These are phyloP conservation scores for Vaccinium vitisidaea DNA, from an alignment of 148 eudicot genomes.

Conservation along the genomic window DNA sequence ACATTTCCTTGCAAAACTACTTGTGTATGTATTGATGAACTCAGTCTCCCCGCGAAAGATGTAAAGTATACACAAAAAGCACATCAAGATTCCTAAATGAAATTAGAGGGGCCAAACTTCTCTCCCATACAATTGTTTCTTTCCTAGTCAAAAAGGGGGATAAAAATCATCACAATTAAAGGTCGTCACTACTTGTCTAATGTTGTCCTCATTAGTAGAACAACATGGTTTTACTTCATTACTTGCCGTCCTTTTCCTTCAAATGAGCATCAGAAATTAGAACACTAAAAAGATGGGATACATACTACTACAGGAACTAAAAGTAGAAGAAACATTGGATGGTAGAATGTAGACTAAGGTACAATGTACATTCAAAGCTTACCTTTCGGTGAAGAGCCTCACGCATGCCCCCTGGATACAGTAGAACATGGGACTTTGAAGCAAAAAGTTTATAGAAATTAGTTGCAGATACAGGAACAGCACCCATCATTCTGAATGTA, in stretches of 20 bases:
- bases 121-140: not conserved
- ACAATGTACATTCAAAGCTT: not conserved
- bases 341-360: not conserved
- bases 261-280: not conserved
- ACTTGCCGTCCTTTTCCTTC: not conserved
- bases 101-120: not conserved
- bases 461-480: slow-evolving; percentile 57
- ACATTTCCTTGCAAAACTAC: not conserved
- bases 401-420: slow-evolving; percentile 80
- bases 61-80: not conserved
- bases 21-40: not conserved
- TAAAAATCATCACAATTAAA: not conserved
- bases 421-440: slow-evolving; percentile 49
- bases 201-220: not conserved
- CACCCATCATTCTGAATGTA: slow-evolving; percentile 52
- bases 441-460: slow-evolving; percentile 57
- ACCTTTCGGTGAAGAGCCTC: slow-evolving; percentile 80
- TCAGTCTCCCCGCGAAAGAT: not conserved
- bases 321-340: not conserved
- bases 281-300: not conserved
- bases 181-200: not conserved
- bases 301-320: not conserved
- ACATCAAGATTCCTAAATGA: not conserved
- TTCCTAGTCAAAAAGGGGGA: not conserved
- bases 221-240: not conserved